phyloP scores from a whole-genome alignment of 495 filamentous ascomycete genomes.

The Aspergillus indologenus region DNA sequence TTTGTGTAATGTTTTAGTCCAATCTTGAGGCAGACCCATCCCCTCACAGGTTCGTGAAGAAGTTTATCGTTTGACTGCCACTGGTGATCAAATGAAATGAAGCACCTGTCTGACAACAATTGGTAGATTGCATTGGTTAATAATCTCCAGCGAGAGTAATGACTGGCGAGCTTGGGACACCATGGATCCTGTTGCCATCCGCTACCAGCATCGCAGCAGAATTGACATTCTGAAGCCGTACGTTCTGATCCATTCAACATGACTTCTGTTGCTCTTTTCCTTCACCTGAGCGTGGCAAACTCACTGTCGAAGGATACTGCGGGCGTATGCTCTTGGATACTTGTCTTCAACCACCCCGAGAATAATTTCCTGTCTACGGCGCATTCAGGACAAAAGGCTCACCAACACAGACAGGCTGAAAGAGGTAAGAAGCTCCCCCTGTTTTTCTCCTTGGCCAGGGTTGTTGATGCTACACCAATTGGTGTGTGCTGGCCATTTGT shows the following conservation, averaged over 20 bases:
- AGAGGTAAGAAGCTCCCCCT: conserved; percentile 33
- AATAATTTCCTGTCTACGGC: conserved; percentile 54
- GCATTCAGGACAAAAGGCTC: conserved; percentile 45
- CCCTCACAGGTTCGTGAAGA: neutral
- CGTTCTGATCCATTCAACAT: conserved; percentile 8
- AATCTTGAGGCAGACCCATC: neutral
- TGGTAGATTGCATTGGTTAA: conserved; percentile 3
- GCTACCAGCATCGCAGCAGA: conserved; percentile 25
- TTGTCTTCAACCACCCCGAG: conserved; percentile 66
- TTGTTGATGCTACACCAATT: neutral
- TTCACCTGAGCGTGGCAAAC: neutral
- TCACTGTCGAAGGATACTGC: conserved; percentile 53
- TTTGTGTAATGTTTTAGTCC: neutral
- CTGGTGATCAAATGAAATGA: conserved; percentile 1
- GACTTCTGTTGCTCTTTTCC: neutral
- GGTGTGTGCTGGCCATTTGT: neutral
- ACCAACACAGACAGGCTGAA: conserved; percentile 35
- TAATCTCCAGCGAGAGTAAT: conserved; percentile 13
- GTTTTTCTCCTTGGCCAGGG: neutral
- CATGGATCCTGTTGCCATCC: conserved; percentile 32
- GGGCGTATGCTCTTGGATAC: conserved; percentile 75
- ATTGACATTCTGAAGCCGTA: conserved; percentile 31
- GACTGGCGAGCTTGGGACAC: conserved; percentile 24
- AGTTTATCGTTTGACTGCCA: neutral
- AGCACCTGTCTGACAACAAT: conserved; percentile 9